Evolutionary conservation across 306 rosid genomes (phyloP).

Genomic region (Myrica gale): DNA sequence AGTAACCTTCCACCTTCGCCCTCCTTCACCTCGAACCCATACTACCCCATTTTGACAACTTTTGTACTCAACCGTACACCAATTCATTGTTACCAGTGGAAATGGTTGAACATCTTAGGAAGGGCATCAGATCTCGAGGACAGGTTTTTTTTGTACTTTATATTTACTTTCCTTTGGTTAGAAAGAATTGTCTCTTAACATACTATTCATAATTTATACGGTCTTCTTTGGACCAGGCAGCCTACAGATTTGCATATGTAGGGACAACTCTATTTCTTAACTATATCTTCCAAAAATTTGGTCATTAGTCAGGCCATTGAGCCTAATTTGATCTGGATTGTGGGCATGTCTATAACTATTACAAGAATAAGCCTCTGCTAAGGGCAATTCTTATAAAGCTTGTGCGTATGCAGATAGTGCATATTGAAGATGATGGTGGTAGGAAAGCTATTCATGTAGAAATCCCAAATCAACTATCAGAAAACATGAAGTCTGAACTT

Average conservation of each 20-base stretch:
- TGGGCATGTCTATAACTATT: constrained; percentile 11
- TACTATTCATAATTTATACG: not conserved
- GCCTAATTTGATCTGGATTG: not conserved
- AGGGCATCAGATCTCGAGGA: constrained; percentile 66
- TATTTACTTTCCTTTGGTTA: constrained; percentile 11
- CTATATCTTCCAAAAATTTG: not conserved
- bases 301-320: not conserved
- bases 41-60: constrained; percentile 11
- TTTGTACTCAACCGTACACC: constrained; percentile 51
- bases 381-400: constrained; percentile 31
- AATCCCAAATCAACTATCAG: constrained; percentile 59
- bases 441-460: constrained; percentile 58
- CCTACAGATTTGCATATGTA: constrained; percentile 13
- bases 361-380: constrained; percentile 5
- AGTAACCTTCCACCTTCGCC: no score
- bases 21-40: no score
- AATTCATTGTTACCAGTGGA: constrained; percentile 53
- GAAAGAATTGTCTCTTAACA: constrained; percentile 21
- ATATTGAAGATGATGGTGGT: constrained; percentile 67
- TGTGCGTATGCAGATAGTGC: constrained; percentile 64
- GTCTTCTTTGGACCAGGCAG: constrained; percentile 19
- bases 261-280: constrained; percentile 13
- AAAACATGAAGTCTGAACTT: constrained; percentile 58
- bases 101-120: constrained; percentile 86
- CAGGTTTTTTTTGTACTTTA: constrained; percentile 49